A percentile compares a stretch with the other conserved stretches of the same genome.
phyloP scores from a whole-genome alignment of 2,329 filamentous ascomycete species.

The Aspergillus awamori region DNA sequence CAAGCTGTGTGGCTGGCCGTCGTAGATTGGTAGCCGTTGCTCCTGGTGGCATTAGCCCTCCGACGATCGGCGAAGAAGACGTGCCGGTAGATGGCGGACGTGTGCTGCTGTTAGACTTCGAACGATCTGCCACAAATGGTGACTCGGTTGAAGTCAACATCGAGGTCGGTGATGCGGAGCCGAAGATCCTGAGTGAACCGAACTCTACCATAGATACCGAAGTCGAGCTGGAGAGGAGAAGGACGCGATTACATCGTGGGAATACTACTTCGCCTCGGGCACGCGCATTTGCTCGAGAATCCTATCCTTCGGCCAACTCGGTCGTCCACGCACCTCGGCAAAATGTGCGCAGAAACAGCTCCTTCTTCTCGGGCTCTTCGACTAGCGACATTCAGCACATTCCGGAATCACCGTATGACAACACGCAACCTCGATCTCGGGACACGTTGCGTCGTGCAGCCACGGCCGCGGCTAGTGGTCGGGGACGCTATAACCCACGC shows the following conservation, averaged over 20 bases:
- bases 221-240: constrained; percentile 74
- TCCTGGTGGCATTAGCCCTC: constrained; percentile 65
- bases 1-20: constrained; percentile 54
- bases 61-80: constrained; percentile 69
- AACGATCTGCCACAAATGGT: constrained; percentile 63
- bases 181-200: constrained; percentile 73
- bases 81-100: constrained; percentile 79
- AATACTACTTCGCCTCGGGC: constrained; percentile 43
- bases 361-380: constrained; percentile 30
- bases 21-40: constrained; percentile 68
- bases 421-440: constrained; percentile 70
- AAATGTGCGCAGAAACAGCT: constrained; percentile 30
- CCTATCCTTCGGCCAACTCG: constrained; percentile 28
- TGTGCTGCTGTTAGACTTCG: constrained; percentile 73
- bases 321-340: constrained; percentile 19
- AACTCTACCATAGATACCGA: constrained; percentile 74
- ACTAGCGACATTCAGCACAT: constrained; percentile 54
- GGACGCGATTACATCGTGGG: constrained; percentile 67
- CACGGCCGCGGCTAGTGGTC: constrained; percentile 72
- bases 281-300: constrained; percentile 24
- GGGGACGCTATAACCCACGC: constrained; percentile 65
- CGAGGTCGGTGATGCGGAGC: constrained; percentile 71
- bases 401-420: constrained; percentile 72
- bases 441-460: constrained; percentile 72
- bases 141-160: constrained; percentile 63